Evolutionary conservation across 1,284 basidiomycete species (phyloP).

Genomic region (Apiotrichum porosum): DNA sequence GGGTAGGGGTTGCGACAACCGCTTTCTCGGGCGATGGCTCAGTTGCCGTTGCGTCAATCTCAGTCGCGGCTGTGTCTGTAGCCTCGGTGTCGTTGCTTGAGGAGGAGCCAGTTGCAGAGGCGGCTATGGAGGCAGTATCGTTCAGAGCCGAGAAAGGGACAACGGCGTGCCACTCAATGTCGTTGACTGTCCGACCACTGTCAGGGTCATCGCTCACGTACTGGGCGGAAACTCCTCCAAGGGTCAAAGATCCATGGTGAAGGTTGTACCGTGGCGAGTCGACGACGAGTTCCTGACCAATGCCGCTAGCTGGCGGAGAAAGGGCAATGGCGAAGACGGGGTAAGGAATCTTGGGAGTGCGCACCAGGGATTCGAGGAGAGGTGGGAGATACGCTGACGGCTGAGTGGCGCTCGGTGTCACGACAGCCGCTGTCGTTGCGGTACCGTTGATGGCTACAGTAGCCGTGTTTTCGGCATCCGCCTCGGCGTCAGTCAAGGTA

Average conservation of each 20-base stretch:
- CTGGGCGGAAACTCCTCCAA: conserved; percentile 36
- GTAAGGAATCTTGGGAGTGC: conserved; percentile 25
- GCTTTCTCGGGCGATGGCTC: too few species aligned
- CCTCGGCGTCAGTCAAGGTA: too few species aligned
- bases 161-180: conserved; percentile 41
- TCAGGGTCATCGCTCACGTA: conserved; percentile 22
- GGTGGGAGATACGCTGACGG: conserved; percentile 30
- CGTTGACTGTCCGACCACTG: conserved; percentile 21
- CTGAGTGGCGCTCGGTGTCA: background rate
- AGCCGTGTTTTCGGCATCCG: too few species aligned
- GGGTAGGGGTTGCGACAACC: too few species aligned
- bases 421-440: too few species aligned
- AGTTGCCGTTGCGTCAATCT: too few species aligned
- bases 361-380: conserved; percentile 34
- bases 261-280: conserved; percentile 15
- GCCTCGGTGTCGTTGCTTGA: too few species aligned
- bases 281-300: too few species aligned
- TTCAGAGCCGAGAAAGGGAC: conserved; percentile 30
- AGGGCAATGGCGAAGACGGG: conserved; percentile 40
- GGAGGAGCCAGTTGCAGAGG: background rate
- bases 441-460: too few species aligned
- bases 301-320: conserved; percentile 17
- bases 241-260: conserved; percentile 27
- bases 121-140: background rate
- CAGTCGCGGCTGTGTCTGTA: too few species aligned